Conservation (phyloP, 2,329 filamentous ascomycete species). For the Xenosphaeropsis pyriputrescens region DNA sequence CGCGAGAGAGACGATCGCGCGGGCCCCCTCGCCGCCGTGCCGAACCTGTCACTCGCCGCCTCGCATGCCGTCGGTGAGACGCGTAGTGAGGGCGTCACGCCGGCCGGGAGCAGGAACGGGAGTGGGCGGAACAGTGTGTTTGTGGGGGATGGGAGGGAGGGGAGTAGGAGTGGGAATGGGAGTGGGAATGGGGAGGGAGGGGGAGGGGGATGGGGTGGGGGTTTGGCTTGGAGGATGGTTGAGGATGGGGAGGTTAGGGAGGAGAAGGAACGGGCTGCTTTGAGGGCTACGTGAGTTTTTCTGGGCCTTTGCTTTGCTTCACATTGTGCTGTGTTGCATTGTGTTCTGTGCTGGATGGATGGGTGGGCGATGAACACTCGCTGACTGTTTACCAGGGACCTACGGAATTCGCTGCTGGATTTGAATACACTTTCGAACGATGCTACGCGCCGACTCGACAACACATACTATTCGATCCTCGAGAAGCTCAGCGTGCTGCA, state of each 20-base stretch:
- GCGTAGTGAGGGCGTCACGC: slow-evolving; percentile 25
- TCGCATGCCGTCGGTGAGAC: slow-evolving; percentile 3
- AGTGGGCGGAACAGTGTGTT: slow-evolving; percentile 29
- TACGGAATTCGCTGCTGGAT: slow-evolving; percentile 34
- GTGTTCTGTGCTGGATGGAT: too few relatives aligned
- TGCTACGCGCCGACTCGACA: slow-evolving; percentile 53
- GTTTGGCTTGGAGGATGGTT: slow-evolving; percentile 3
- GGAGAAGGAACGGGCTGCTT: slow-evolving; percentile 25
- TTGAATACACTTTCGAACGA: slow-evolving; percentile 45
- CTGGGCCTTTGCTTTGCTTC: neutral
- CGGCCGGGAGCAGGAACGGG: slow-evolving; percentile 25
- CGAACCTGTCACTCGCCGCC: neutral
- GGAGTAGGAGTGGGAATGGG: too few relatives aligned
- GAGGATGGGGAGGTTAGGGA: slow-evolving; percentile 25
- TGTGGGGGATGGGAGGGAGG: slow-evolving; percentile 3
- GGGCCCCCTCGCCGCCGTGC: slow-evolving; percentile 12
- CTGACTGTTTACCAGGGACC: slow-evolving; percentile 22
- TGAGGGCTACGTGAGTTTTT: slow-evolving; percentile 25
- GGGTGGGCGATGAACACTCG: neutral
- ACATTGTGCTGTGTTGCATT: too few relatives aligned
- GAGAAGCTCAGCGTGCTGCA: slow-evolving; percentile 53
- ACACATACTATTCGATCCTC: slow-evolving; percentile 59
- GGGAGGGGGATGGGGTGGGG: too few relatives aligned
- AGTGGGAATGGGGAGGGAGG: too few relatives aligned
- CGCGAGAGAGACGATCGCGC: slow-evolving; percentile 17